Base-by-base conservation (phyloP, 2,329 filamentous ascomycete genomes). In the Hymenotorrendiella dingleyae region DNA sequence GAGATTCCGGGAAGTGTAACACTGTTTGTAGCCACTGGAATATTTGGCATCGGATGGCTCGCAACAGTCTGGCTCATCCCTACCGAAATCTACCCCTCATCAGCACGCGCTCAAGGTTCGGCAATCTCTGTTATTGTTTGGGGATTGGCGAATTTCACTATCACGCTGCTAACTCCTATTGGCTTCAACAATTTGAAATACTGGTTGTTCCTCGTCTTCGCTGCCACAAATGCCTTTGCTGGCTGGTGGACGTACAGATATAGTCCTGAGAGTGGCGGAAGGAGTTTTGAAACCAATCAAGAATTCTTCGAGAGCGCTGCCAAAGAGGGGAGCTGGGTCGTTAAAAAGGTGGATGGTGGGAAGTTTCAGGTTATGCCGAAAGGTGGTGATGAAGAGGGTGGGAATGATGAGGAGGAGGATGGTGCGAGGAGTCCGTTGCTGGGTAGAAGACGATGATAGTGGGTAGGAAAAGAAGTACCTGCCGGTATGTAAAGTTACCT, bases 51-150 rank as follows among this genome's bases (percentile, higher is more conserved):
- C 33, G 73, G 73, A 19, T 80, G 76, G 76, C 64, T 80, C 2
- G 65, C 74, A 1, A 75, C 76, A 1, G 68, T 75, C 14, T 80
- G 76, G 76, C 62, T 80, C 1, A 60, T 70, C 42, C 67, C 71
- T 1, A 67, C 70, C 22, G 77, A 87, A 47, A 78, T 86, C n/a
- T 84, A 84, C 32, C 77, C 78, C 0, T 73, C 71, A 1, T 70
- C 69, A 0, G 63, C 76, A 1, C 68, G 80, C 6, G 78, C 80
- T 3, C 85, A 84, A 57, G 82, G 82, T 24, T 78, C 82, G 0
- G 79, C 79, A 1, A 64, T 83, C 2, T 78, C 76, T 0, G 82
- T 79, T 0, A 76, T 72, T 45, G 72, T 72, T 5, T 82, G 80
- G 62, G 86, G 82, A 70, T 61, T 81, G 65, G 53, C 52, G 1